Evolutionary conservation across 352 stramenopile species (phyloP).

Genomic region (Phytophthora quininea): DNA sequence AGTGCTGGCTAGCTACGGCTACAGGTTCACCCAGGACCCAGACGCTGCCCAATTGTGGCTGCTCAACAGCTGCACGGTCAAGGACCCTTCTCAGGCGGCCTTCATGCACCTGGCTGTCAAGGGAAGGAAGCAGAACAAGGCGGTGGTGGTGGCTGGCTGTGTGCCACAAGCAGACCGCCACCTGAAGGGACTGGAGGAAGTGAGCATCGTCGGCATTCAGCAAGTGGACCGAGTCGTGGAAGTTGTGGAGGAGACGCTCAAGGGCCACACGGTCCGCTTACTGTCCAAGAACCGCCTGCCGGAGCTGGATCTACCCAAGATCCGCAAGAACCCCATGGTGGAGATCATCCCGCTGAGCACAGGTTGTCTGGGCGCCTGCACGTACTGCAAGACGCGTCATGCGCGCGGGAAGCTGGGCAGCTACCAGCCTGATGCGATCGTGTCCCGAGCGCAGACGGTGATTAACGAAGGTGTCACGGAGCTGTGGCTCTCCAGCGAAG

Average conservation of each 20-base stretch:
- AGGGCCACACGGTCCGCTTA: conserved; percentile 89
- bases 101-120: conserved; percentile 92
- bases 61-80: conserved; percentile 94
- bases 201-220: conserved; percentile 91
- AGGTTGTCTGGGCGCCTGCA: conserved; percentile 91
- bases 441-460: conserved; percentile 66
- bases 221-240: conserved; percentile 93
- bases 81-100: conserved; percentile 90
- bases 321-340: conserved; percentile 92
- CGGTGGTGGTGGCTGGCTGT: conserved; percentile 91
- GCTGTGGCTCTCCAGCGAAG: conserved; percentile 92
- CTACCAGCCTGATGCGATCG: conserved; percentile 85
- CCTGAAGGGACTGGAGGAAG: conserved; percentile 79
- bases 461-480: conserved; percentile 87
- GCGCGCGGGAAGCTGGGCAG: conserved; percentile 90
- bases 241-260: conserved; percentile 92
- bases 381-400: conserved; percentile 94
- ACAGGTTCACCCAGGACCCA: conserved; percentile 78
- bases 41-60: conserved; percentile 89
- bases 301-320: conserved; percentile 91
- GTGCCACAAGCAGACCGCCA: conserved; percentile 91
- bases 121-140: conserved; percentile 77
- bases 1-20: conserved; percentile 90
- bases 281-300: conserved; percentile 85
- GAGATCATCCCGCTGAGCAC: conserved; percentile 94